Conservation (phyloP, 768 basidiomycete species). For the Neoboletus subvelutipes region DNA sequence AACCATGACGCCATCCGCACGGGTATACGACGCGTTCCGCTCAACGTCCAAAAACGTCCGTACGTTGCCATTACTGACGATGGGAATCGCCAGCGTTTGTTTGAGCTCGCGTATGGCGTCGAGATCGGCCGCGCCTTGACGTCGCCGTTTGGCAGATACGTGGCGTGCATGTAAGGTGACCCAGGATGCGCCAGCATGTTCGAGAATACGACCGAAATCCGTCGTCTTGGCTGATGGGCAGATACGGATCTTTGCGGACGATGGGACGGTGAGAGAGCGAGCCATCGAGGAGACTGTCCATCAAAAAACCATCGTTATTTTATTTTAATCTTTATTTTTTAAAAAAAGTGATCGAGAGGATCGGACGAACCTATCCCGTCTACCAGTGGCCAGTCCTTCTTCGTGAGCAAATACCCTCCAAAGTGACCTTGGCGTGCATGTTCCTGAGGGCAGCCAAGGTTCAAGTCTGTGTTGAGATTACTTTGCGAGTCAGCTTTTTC, state of each 20-base stretch:
- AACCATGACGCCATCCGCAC: conserved; percentile 78
- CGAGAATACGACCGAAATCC: conserved; percentile 55
- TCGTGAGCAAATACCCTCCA: conserved; percentile 73
- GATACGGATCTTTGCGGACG: conserved; percentile 62
- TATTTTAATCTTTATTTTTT: no score
- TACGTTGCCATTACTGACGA: conserved; percentile 82
- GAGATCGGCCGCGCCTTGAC: conserved; percentile 72
- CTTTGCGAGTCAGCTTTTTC: conserved; percentile 10
- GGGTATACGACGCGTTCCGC: conserved; percentile 52
- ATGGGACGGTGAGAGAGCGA: conserved; percentile 59
- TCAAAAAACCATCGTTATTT: neutral
- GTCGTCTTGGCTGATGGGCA: conserved; percentile 55
- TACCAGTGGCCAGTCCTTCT: conserved; percentile 71
- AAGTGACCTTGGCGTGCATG: conserved; percentile 64
- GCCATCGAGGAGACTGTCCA: conserved; percentile 62
- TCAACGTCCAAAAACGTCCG: conserved; percentile 55
- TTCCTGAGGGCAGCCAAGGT: conserved; percentile 79
- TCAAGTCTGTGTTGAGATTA: conserved; percentile 52
- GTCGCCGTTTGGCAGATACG: conserved; percentile 64
- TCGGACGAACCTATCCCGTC: conserved; percentile 58
- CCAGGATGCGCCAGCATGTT: conserved; percentile 67
- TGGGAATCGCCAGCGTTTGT: conserved; percentile 49
- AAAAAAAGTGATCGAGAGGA: neutral
- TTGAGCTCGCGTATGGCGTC: conserved; percentile 57
- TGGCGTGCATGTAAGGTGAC: conserved; percentile 73